phyloP scores from a whole-genome alignment of 495 filamentous ascomycete species.

The Xylaria sp. region DNA sequence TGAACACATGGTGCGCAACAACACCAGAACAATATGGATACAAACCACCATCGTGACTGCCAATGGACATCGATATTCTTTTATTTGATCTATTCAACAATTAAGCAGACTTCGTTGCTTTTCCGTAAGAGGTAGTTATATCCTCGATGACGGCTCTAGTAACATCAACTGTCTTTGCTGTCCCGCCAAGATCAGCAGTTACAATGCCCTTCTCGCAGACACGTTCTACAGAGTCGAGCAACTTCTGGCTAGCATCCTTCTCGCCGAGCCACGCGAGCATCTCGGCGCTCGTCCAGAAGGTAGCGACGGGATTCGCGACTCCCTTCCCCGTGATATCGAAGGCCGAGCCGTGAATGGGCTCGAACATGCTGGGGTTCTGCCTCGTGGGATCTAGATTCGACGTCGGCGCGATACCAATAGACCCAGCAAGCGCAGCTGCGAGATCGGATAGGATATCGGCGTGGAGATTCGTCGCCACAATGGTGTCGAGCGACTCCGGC shows the following conservation, averaged over 20 bases:
- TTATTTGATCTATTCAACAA: background rate
- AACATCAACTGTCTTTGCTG: constrained; percentile 61
- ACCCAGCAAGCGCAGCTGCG: constrained; percentile 62
- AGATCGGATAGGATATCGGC: constrained; percentile 65
- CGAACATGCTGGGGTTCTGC: constrained; percentile 68
- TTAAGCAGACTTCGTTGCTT: background rate
- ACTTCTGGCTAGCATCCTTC: constrained; percentile 57
- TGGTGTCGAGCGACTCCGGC: constrained; percentile 60
- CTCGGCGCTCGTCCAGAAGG: constrained; percentile 72
- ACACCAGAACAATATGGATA: too few species aligned
- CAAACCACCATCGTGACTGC: too few species aligned
- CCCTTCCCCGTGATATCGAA: constrained; percentile 75
- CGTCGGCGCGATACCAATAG: constrained; percentile 65
- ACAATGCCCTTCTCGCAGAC: constrained; percentile 64
- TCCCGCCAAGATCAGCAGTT: constrained; percentile 68
- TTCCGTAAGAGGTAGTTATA: constrained; percentile 50
- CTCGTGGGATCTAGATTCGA: constrained; percentile 70
- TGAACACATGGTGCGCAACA: too few species aligned
- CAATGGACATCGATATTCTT: too few species aligned
- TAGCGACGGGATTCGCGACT: constrained; percentile 71
- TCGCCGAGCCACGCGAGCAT: constrained; percentile 73
- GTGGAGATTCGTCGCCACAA: constrained; percentile 63
- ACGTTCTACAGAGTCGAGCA: constrained; percentile 67
- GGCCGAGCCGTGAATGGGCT: constrained; percentile 72
- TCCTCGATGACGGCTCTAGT: constrained; percentile 67